Percentiles rank a stretch among this genome's conserved stretches.
Conservation (phyloP, 805 yeast genomes). For the Suhomyces faveliae region DNA sequence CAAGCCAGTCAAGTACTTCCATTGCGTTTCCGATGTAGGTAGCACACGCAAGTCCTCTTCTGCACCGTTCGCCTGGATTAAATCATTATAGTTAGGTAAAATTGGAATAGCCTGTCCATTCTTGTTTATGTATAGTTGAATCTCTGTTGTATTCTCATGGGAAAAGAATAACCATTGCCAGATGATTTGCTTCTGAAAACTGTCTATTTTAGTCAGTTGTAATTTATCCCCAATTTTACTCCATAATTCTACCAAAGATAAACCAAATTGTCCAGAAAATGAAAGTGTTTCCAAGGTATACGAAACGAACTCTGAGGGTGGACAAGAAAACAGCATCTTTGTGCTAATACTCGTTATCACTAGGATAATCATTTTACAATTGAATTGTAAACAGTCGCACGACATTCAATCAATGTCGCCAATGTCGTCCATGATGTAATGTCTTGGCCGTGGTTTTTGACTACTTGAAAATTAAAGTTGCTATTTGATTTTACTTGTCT, state of each 20-base stretch:
- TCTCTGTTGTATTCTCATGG: conserved; percentile 11
- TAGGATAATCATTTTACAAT: not conserved
- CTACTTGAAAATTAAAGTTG: too few species aligned
- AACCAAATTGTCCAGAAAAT: conserved; percentile 33
- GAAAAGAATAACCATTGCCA: conserved; percentile 41
- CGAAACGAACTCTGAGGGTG: conserved; percentile 22
- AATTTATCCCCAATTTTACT: conserved; percentile 17
- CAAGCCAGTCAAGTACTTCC: conserved; percentile 55
- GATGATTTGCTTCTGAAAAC: conserved; percentile 35
- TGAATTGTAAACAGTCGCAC: not conserved
- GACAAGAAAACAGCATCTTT: conserved; percentile 16
- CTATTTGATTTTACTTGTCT: too few species aligned
- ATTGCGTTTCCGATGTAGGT: conserved; percentile 56
- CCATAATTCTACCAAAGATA: conserved; percentile 31
- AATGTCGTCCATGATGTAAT: not conserved
- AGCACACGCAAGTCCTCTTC: conserved; percentile 20
- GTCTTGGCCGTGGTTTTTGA: too few species aligned
- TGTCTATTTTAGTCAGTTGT: conserved; percentile 24
- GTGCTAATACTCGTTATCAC: not conserved
- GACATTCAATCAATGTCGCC: conserved; percentile 3
- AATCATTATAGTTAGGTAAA: conserved; percentile 18
- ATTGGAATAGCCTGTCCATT: conserved; percentile 14
- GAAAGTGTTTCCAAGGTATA: conserved; percentile 26
- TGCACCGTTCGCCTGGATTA: conserved; percentile 15
- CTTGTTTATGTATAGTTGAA: conserved; percentile 14